Evolutionary conservation across 306 rosid genomes (phyloP).

Genomic region (Prunus dulcis): DNA sequence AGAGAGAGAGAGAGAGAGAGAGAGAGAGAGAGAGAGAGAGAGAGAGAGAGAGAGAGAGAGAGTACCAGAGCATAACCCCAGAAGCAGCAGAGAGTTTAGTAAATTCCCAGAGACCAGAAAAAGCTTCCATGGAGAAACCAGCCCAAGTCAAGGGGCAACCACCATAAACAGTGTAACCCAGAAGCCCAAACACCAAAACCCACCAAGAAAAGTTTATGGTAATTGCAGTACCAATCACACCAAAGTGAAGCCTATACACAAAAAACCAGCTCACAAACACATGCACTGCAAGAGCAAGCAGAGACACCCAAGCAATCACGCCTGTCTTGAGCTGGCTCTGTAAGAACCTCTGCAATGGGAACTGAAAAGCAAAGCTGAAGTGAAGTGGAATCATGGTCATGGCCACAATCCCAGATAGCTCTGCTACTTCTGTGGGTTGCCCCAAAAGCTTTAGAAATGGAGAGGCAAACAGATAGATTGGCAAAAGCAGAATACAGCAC

Average conservation of each 20-base stretch:
- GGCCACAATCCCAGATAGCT: slow-evolving; percentile 45
- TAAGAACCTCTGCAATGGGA: slow-evolving; percentile 60
- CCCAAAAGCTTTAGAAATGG: slow-evolving; percentile 60
- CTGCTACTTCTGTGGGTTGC: slow-evolving; percentile 55
- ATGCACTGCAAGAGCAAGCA: slow-evolving; percentile 44
- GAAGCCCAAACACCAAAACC: slow-evolving; percentile 48
- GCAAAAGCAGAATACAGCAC: slow-evolving; percentile 56
- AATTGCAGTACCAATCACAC: slow-evolving; percentile 55
- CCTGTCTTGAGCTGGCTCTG: slow-evolving; percentile 57
- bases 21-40: neutral
- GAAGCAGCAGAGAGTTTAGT: slow-evolving; percentile 66
- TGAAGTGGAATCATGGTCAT: slow-evolving; percentile 58
- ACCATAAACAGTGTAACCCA: slow-evolving; percentile 44
- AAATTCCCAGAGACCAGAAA: slow-evolving; percentile 79
- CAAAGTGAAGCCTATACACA: slow-evolving; percentile 47
- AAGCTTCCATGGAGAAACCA: slow-evolving; percentile 76
- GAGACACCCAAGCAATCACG: slow-evolving; percentile 47
- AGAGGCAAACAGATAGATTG: slow-evolving; percentile 48
- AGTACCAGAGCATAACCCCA: slow-evolving; percentile 79
- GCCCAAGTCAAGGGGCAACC: slow-evolving; percentile 72
- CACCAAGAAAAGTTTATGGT: slow-evolving; percentile 65
- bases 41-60: neutral
- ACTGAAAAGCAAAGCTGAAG: slow-evolving; percentile 60
- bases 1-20: neutral
- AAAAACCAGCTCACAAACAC: slow-evolving; percentile 57